These are phyloP conservation scores for Hypsizygus ulmarius DNA, from an alignment of 1,284 basidiomycete species.

Conservation along the genomic window DNA sequence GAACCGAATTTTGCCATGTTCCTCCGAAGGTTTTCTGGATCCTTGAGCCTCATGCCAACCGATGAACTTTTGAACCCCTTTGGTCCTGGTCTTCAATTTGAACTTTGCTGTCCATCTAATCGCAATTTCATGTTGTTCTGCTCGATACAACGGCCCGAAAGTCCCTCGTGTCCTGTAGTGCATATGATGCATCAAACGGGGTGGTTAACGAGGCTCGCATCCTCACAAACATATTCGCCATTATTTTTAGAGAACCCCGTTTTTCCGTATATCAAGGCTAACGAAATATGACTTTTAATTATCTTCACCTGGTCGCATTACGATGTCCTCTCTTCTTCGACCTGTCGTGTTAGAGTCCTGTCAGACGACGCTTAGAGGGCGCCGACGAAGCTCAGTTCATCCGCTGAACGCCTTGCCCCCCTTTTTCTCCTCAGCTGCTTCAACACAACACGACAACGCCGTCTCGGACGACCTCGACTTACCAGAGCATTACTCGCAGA, in stretches of 20 bases:
- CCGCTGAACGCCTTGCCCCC: conserved; percentile 24
- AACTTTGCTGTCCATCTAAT: too few species aligned
- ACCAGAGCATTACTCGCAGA: conserved; percentile 10
- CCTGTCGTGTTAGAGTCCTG: conserved; percentile 32
- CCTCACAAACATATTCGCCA: neutral
- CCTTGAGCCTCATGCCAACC: too few species aligned
- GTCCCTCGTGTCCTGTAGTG: neutral
- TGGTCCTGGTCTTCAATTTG: too few species aligned
- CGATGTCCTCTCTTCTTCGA: conserved; percentile 31
- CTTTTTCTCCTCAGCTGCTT: conserved; percentile 16
- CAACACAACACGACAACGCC: conserved; percentile 21
- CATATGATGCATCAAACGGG: conserved; percentile 1
- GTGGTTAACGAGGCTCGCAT: neutral
- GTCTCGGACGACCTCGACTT: conserved; percentile 24
- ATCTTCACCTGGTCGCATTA: neutral
- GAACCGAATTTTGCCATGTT: neutral
- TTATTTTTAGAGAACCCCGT: conserved; percentile 6
- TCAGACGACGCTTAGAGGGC: conserved; percentile 27
- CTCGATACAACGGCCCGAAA: neutral
- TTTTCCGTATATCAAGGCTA: conserved; percentile 14
- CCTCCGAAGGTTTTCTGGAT: neutral
- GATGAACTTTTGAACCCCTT: too few species aligned
- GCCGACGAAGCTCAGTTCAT: conserved; percentile 32
- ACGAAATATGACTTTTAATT: neutral
- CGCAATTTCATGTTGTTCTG: too few species aligned